phyloP scores from a whole-genome alignment of 2,329 filamentous ascomycete genomes.

The Paecilomyces sp. region DNA sequence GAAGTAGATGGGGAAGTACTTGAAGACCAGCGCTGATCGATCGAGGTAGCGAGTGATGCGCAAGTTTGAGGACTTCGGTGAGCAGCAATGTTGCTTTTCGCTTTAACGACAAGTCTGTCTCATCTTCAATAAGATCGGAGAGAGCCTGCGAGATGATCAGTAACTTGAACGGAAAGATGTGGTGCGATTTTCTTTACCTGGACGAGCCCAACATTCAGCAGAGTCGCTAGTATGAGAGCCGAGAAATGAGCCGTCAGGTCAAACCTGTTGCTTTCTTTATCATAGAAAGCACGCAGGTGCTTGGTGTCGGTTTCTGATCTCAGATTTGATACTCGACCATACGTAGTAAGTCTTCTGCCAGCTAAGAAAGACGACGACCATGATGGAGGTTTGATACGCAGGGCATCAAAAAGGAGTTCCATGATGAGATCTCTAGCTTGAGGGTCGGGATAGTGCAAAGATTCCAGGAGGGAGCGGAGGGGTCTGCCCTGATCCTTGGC shows the following conservation, averaged over 20 bases:
- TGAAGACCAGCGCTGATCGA: slow-evolving; percentile 80
- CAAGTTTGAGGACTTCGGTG: slow-evolving; percentile 83
- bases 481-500: slow-evolving; percentile 84
- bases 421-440: slow-evolving; percentile 68
- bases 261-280: slow-evolving; percentile 56
- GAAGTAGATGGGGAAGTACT: slow-evolving; percentile 77
- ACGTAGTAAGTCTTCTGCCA: slow-evolving; percentile 85
- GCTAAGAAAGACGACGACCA: slow-evolving; percentile 97
- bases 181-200: slow-evolving; percentile 22
- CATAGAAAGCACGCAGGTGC: slow-evolving; percentile 49
- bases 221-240: slow-evolving; percentile 73
- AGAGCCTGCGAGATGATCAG: slow-evolving; percentile 31
- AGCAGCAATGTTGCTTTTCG: slow-evolving; percentile 86
- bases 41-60: slow-evolving; percentile 75
- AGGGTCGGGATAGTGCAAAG: slow-evolving; percentile 52
- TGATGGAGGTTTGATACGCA: slow-evolving; percentile 85
- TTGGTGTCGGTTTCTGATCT: slow-evolving; percentile 54
- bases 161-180: neutral
- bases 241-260: slow-evolving; percentile 94
- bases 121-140: slow-evolving; percentile 44
- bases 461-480: slow-evolving; percentile 69
- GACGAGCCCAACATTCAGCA: slow-evolving; percentile 74
- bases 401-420: slow-evolving; percentile 73
- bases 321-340: slow-evolving; percentile 85
- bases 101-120: slow-evolving; percentile 52